Evolutionary conservation across 2,329 filamentous ascomycete species (phyloP).

Genomic region (Cryoendolithus antarcticus): DNA sequence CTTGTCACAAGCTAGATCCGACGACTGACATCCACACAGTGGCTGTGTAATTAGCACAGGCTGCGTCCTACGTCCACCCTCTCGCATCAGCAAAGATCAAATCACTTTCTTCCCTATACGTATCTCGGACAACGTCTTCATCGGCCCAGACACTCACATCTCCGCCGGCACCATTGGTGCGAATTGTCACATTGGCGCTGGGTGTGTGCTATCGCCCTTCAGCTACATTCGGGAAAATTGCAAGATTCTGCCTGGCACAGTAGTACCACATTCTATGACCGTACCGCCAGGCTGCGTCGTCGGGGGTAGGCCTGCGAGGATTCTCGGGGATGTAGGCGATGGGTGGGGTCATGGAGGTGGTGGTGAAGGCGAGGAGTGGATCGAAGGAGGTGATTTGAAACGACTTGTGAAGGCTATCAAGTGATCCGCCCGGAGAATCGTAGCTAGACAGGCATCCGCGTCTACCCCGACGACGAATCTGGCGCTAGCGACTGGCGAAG

Average conservation of each 20-base stretch:
- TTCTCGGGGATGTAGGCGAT: conserved; percentile 70
- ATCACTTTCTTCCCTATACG: conserved; percentile 78
- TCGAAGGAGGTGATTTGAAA: conserved; percentile 38
- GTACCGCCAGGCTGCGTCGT: conserved; percentile 87
- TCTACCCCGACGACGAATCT: no score
- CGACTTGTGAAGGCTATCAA: conserved; percentile 36
- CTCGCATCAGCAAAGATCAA: conserved; percentile 63
- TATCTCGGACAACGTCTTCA: conserved; percentile 87
- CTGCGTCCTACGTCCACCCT: conserved; percentile 69
- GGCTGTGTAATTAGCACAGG: conserved; percentile 80
- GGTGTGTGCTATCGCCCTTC: conserved; percentile 70
- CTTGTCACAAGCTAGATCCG: no score
- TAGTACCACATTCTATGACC: conserved; percentile 79
- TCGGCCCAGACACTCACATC: conserved; percentile 56
- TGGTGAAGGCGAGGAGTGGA: conserved; percentile 33
- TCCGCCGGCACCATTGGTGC: conserved; percentile 73
- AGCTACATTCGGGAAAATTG: conserved; percentile 91
- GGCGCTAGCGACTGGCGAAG: no score
- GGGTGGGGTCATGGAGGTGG: conserved; percentile 40
- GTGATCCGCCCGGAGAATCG: conserved; percentile 10
- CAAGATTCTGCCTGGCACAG: conserved; percentile 69
- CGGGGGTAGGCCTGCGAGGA: conserved; percentile 66
- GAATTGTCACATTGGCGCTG: conserved; percentile 73
- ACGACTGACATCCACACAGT: conserved; percentile 26
- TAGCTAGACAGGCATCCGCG: no score